Evolutionary conservation across 805 yeast species (phyloP), one percentile per base, ranked within the genome.

Genomic region (Huiozyma sinensis): DNA sequence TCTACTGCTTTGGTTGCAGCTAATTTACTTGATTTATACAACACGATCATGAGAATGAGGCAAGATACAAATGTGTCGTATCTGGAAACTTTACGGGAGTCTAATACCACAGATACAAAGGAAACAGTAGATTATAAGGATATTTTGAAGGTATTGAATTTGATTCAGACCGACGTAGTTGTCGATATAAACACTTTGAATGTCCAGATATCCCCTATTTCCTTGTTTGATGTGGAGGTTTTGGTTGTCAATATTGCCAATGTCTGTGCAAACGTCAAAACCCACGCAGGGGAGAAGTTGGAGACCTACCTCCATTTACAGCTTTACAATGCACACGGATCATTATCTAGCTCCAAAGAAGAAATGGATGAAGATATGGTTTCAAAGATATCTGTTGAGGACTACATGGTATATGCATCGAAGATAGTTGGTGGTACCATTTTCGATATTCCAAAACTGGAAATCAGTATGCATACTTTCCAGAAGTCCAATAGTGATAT

Each of bases 1-100:
- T 67, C 83, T 47, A 89, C 97, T 0, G 87, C 95, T 0, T 70
- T 92, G 55, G 81, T 95, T 0, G 92, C 92, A 0, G 81, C 95
- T 0, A 87, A 83, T 54, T 67, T 86, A 30, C 70, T 81, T 50
- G 96, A 89, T 60, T 80, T 92, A 38, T 74, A 76, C 54, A 79
- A 79, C 44, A 79, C 92, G 1, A 65, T 85, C 13, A 61, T 73
- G 41, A 70, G 95, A 52, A 79, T 88, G 68, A 70, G 77, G 34
- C 83, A 81, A 51, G 95, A 86, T 49, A 81, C 77, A 50, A 72
- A 71, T 49, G 69, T 75, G 2, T 82, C 92, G 0, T 88, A 88
- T 57, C 75, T 72, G 38, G 94, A 87, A 50, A 86, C 84, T 4
- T 66, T 87, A 46, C 70, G 73, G 36, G 89, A 81, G 50, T 77